Conservation (phyloP, 176 grass and related monocot genomes). For the Chloris gayana region DNA sequence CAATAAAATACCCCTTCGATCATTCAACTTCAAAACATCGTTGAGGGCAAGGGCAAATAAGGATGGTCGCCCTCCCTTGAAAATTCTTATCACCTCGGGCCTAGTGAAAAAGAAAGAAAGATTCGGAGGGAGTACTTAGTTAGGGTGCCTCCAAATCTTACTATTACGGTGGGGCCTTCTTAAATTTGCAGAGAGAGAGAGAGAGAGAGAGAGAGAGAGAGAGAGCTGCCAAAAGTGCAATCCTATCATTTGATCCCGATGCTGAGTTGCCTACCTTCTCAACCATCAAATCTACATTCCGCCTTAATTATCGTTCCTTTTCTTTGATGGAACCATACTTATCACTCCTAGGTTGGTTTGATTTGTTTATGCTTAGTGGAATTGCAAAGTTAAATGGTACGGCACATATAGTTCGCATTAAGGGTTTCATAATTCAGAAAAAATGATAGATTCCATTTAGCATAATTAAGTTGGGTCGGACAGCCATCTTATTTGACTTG, state of each 20-base stretch:
- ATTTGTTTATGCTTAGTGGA: constrained; percentile 43
- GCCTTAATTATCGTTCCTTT: constrained; percentile 3
- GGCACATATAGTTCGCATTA: constrained; percentile 38
- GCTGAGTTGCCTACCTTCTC: constrained; percentile 30
- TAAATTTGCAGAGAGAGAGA: background rate
- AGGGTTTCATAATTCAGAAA: background rate
- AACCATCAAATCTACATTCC: constrained; percentile 31
- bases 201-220: constrained; percentile 12
- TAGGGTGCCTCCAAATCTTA: background rate
- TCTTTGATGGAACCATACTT: constrained; percentile 5
- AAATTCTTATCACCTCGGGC: background rate
- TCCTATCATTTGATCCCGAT: constrained; percentile 21
- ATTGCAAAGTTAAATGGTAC: constrained; percentile 37
- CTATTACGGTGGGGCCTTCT: too few species aligned
- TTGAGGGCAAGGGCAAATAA: too few species aligned
- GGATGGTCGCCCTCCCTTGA: too few species aligned
- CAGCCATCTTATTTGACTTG: constrained; percentile 39
- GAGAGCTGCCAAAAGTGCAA: constrained; percentile 7
- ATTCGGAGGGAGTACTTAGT: background rate
- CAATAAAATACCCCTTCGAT: too few species aligned
- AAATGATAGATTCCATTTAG: constrained; percentile 3
- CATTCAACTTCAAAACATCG: too few species aligned
- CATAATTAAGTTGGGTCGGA: constrained; percentile 17
- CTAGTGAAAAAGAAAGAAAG: background rate
- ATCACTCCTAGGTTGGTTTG: constrained; percentile 36